Conservation (phyloP, 306 rosid genomes). For the Luffa aegyptiaca region DNA sequence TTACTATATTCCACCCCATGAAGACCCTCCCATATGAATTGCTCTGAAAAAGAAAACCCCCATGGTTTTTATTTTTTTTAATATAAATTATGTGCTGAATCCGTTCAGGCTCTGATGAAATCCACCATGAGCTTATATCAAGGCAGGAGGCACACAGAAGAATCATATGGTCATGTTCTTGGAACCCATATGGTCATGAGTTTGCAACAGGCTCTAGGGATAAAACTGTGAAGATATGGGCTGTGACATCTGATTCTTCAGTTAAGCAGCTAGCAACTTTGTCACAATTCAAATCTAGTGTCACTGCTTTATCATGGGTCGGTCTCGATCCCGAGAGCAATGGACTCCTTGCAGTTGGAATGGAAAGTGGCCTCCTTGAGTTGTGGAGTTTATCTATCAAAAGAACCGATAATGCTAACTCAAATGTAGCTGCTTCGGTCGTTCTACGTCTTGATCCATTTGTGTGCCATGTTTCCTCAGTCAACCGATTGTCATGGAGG, state of each 20-base stretch:
- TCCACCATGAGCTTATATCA: slow-evolving; percentile 41
- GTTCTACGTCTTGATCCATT: slow-evolving; percentile 35
- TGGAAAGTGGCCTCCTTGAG: slow-evolving; percentile 87
- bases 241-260: slow-evolving; percentile 31
- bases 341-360: slow-evolving; percentile 74
- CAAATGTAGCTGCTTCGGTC: slow-evolving; percentile 27
- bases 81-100: slow-evolving; percentile 9
- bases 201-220: slow-evolving; percentile 94
- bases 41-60: neutral
- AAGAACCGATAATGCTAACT: slow-evolving; percentile 29
- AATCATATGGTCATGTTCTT: slow-evolving; percentile 91
- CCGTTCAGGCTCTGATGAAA: slow-evolving; percentile 43
- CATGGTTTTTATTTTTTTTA: neutral
- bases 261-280: slow-evolving; percentile 44
- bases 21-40: neutral
- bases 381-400: slow-evolving; percentile 55
- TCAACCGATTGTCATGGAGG: slow-evolving; percentile 71
- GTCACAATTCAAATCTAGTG: slow-evolving; percentile 56
- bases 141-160: slow-evolving; percentile 93
- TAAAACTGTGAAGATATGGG: slow-evolving; percentile 82
- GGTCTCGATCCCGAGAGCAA: slow-evolving; percentile 22
- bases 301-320: slow-evolving; percentile 74
- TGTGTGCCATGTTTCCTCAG: slow-evolving; percentile 69
- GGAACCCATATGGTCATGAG: slow-evolving; percentile 85
- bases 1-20: neutral